phyloP scores from a whole-genome alignment of 139 green algal species.

The Chlamydomonas incerta region DNA sequence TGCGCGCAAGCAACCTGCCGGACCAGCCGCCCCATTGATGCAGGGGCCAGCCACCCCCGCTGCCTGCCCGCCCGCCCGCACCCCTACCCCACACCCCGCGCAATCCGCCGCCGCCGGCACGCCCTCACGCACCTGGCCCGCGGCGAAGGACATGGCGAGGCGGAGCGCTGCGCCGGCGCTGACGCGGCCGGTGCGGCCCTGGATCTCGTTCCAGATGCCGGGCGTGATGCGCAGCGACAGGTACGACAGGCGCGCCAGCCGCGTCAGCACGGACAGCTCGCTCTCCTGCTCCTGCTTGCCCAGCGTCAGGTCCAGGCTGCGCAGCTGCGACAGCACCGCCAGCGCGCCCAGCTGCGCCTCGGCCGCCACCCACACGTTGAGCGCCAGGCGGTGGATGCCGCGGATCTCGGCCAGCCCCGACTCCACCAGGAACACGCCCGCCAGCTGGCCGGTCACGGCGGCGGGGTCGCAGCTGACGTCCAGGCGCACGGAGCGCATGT shows the following conservation, averaged over 20 bases:
- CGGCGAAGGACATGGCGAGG: slow-evolving; percentile 39
- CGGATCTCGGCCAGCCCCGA: not conserved
- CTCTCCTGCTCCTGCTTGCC: slow-evolving; percentile 42
- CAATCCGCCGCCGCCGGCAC: no score
- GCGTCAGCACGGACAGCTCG: slow-evolving; percentile 21
- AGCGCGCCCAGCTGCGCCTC: slow-evolving; percentile 30
- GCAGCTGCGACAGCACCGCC: slow-evolving; percentile 25
- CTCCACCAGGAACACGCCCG: slow-evolving; percentile 22
- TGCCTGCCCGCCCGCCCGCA: no score
- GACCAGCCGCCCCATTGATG: no score
- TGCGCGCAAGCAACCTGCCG: no score
- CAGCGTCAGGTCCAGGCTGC: slow-evolving; percentile 35
- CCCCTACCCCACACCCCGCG: no score
- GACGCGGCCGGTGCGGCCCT: slow-evolving; percentile 31
- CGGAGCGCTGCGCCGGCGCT: slow-evolving; percentile 34
- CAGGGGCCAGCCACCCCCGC: no score
- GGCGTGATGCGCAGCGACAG: slow-evolving; percentile 33
- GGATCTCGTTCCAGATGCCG: slow-evolving; percentile 37
- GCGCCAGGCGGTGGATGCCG: not conserved
- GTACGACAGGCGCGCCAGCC: slow-evolving; percentile 26
- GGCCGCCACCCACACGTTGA: slow-evolving; percentile 38
- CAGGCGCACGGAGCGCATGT: not conserved
- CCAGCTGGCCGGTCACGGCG: slow-evolving; percentile 34
- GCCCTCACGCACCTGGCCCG: not conserved
- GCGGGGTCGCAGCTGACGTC: slow-evolving; percentile 21